Conservation (phyloP, 164 flowering plant species). For the Vitis rupestris region DNA sequence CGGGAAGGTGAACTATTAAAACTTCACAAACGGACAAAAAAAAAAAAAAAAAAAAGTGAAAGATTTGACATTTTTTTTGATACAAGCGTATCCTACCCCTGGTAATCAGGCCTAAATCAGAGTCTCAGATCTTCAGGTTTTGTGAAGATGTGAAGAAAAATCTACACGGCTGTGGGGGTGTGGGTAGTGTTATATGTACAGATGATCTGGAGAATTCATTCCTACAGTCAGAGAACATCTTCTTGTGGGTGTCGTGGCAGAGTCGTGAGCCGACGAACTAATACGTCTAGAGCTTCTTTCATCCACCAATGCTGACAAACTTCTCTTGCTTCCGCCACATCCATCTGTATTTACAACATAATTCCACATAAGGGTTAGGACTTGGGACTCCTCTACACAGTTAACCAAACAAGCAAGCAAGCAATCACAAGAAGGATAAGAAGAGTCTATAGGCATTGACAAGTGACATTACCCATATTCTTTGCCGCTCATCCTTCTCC, state of each 20-base stretch:
- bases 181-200: too few relatives aligned
- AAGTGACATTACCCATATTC: constrained; percentile 65
- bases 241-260: constrained; percentile 10
- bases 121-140: background rate
- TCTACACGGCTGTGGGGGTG: background rate
- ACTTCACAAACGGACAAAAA: too few relatives aligned
- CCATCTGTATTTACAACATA: constrained; percentile 38
- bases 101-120: too few relatives aligned
- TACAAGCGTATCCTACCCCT: too few relatives aligned
- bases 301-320: constrained; percentile 52
- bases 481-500: constrained; percentile 47
- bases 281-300: constrained; percentile 54
- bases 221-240: background rate
- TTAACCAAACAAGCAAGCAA: too few relatives aligned
- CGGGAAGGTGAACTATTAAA: too few relatives aligned
- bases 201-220: too few relatives aligned
- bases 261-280: constrained; percentile 32
- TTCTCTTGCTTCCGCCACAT: constrained; percentile 41
- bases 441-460: background rate
- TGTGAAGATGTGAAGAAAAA: background rate
- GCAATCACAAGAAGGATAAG: too few relatives aligned
- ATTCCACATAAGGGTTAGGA: background rate
- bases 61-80: too few relatives aligned
- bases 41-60: too few relatives aligned
- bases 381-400: too few relatives aligned